These are phyloP conservation scores for Gremmenia infestans DNA, from an alignment of 2,329 filamentous ascomycete species.

Conservation along the genomic window DNA sequence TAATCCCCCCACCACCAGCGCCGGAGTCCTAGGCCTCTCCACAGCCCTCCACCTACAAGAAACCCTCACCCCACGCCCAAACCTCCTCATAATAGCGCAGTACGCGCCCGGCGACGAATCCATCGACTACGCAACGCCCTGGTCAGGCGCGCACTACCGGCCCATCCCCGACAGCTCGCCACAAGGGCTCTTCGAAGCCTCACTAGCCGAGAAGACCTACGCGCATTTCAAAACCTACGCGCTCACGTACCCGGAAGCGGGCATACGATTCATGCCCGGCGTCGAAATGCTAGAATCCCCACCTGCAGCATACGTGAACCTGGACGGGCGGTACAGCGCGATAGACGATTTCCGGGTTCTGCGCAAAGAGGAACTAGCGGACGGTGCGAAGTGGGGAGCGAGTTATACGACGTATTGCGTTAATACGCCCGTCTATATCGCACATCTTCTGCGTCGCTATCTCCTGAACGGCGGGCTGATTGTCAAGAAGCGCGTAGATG, in stretches of 20 bases:
- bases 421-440: slow-evolving; percentile 40
- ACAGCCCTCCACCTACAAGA: slow-evolving; percentile 32
- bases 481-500: slow-evolving; percentile 19
- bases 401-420: slow-evolving; percentile 38
- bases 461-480: slow-evolving; percentile 34
- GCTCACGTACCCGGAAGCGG: slow-evolving; percentile 31
- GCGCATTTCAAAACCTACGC: slow-evolving; percentile 34
- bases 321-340: slow-evolving; percentile 34
- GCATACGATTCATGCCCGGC: slow-evolving; percentile 35
- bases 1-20: slow-evolving; percentile 23
- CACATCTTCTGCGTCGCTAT: slow-evolving; percentile 37
- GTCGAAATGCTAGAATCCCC: slow-evolving; percentile 39
- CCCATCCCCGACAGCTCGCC: slow-evolving; percentile 37
- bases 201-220: slow-evolving; percentile 36
- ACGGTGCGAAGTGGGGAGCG: slow-evolving; percentile 33
- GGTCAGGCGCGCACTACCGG: slow-evolving; percentile 43
- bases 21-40: slow-evolving; percentile 37
- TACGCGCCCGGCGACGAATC: slow-evolving; percentile 37
- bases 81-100: slow-evolving; percentile 33
- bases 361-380: slow-evolving; percentile 27
- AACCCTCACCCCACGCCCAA: slow-evolving; percentile 22
- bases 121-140: slow-evolving; percentile 41
- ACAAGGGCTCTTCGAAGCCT: slow-evolving; percentile 33
- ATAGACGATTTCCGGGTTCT: slow-evolving; percentile 29
- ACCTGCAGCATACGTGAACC: slow-evolving; percentile 32